These are phyloP conservation scores for Neoboletus subvelutipes DNA, from an alignment of 768 basidiomycete species.

Conservation along the genomic window DNA sequence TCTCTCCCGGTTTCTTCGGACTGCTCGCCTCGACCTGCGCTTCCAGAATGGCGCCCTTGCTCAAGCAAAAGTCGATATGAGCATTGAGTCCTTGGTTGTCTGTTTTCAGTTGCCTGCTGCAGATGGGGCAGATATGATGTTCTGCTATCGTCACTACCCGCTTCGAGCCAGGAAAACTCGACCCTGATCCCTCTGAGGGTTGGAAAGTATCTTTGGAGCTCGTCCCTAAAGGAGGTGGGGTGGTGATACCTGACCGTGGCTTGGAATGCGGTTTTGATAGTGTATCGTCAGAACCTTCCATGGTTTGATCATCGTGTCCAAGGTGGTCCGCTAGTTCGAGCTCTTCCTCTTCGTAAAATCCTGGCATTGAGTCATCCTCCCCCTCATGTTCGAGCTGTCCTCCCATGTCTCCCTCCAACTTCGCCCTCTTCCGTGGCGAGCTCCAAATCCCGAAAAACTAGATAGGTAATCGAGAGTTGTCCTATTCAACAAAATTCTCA, in stretches of 20 bases:
- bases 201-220: not conserved
- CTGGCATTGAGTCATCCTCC: slow-evolving; percentile 47
- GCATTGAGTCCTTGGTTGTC: slow-evolving; percentile 80
- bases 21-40: slow-evolving; percentile 47
- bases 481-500: not conserved
- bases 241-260: slow-evolving; percentile 6
- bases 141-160: not conserved
- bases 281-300: slow-evolving; percentile 10
- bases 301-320: slow-evolving; percentile 4
- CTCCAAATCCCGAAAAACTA: slow-evolving; percentile 59
- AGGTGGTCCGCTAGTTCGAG: slow-evolving; percentile 22
- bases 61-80: slow-evolving; percentile 90
- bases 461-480: not conserved
- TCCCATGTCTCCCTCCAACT: slow-evolving; percentile 20
- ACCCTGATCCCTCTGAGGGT: slow-evolving; percentile 16
- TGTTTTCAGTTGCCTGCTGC: slow-evolving; percentile 54
- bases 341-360: slow-evolving; percentile 50
- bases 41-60: slow-evolving; percentile 70
- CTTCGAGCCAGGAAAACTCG: slow-evolving; percentile 17
- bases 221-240: not conserved
- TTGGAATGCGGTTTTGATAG: slow-evolving; percentile 10
- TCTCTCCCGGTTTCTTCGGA: slow-evolving; percentile 11
- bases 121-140: slow-evolving; percentile 69
- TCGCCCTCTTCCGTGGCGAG: slow-evolving; percentile 42
- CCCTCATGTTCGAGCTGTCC: slow-evolving; percentile 20